A percentile compares a stretch with the other conserved stretches of the same genome.
These are phyloP conservation scores for Tylopilus intermedius DNA, from an alignment of 768 basidiomycete species.

Conservation along the genomic window DNA sequence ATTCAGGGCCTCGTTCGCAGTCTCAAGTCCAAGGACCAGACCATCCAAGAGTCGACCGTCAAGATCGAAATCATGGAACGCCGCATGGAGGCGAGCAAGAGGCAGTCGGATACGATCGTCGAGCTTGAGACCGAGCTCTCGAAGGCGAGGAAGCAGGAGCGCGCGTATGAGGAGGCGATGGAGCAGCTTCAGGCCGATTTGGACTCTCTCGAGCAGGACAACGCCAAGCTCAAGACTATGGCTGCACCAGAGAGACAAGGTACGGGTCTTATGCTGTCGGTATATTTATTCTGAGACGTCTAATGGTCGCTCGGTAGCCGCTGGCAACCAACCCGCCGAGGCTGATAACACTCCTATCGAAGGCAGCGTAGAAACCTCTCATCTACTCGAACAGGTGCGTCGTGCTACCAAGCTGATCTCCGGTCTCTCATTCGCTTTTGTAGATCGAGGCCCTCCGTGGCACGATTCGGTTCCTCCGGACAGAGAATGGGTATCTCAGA, in stretches of 20 bases:
- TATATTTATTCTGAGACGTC: neutral
- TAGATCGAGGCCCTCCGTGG: constrained; percentile 89
- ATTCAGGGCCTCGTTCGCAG: constrained; percentile 81
- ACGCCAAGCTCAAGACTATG: constrained; percentile 70
- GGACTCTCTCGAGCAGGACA: constrained; percentile 83
- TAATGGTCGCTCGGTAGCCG: constrained; percentile 24
- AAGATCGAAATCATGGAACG: constrained; percentile 96
- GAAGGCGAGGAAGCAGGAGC: constrained; percentile 83
- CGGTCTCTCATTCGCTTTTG: constrained; percentile 3
- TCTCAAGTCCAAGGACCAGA: constrained; percentile 85
- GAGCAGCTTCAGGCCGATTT: constrained; percentile 88
- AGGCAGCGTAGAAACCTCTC: constrained; percentile 80
- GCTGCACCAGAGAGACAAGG: constrained; percentile 69
- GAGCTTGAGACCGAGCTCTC: constrained; percentile 77
- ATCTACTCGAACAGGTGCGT: constrained; percentile 79
- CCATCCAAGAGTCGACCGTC: constrained; percentile 79
- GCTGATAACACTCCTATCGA: constrained; percentile 65
- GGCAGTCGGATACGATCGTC: constrained; percentile 77
- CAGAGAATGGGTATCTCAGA: constrained; percentile 90
- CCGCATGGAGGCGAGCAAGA: constrained; percentile 85
- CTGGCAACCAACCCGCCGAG: constrained; percentile 49
- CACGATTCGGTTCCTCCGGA: constrained; percentile 87
- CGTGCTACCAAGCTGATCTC: constrained; percentile 4
- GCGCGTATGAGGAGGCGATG: constrained; percentile 88
- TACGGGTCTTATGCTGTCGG: constrained; percentile 27